phyloP scores from a whole-genome alignment of 2,329 filamentous ascomycete genomes.

The Neurospora sp. region DNA sequence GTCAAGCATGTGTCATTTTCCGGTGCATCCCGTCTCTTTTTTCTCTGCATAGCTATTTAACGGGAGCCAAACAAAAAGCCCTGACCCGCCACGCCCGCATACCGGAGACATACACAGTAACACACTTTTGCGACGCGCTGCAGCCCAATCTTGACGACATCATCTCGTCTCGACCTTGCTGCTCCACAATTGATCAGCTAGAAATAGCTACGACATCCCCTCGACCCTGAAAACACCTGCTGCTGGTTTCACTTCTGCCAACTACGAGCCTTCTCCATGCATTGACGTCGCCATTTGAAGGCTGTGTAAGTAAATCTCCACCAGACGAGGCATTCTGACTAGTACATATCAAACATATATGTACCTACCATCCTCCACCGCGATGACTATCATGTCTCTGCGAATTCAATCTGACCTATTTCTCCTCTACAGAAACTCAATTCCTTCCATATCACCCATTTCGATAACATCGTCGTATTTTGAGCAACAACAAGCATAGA shows the following conservation, averaged over 20 bases:
- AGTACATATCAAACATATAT: not conserved
- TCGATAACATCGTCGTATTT: not conserved
- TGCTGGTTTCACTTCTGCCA: not conserved
- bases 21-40: not conserved
- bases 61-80: not conserved
- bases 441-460: not conserved
- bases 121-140: not conserved
- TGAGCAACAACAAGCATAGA: not conserved
- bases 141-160: not conserved
- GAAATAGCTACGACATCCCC: not conserved
- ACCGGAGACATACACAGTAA: not conserved
- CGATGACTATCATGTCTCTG: not conserved
- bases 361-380: not conserved
- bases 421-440: not conserved
- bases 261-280: not conserved
- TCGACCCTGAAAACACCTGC: not conserved
- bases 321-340: not conserved
- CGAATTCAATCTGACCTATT: not conserved
- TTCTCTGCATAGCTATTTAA: not conserved
- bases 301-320: not conserved
- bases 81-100: not conserved
- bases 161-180: not conserved
- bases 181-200: not conserved
- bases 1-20: not conserved
- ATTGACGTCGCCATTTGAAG: not conserved